phyloP scores from a whole-genome alignment of 345 rosid species.

The Eucalyptus urophylla region DNA sequence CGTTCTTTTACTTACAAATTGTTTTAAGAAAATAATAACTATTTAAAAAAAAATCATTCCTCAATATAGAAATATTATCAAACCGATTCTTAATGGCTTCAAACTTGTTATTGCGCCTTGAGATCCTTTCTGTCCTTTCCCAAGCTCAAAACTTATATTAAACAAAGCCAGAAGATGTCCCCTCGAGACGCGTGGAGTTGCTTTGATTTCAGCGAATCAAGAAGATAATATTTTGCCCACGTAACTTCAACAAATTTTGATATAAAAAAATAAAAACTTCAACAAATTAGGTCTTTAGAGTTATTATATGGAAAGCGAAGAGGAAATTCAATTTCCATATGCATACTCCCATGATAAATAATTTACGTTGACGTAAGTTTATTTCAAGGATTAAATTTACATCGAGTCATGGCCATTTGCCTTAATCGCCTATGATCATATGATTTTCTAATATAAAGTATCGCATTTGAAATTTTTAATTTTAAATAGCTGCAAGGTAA shows the following conservation, averaged over 20 bases:
- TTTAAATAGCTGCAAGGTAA: background rate
- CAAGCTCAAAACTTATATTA: background rate
- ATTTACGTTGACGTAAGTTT: background rate
- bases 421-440: background rate
- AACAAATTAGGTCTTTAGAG: background rate
- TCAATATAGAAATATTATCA: too few species aligned
- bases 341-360: background rate
- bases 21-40: accelerated
- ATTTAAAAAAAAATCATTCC: too few species aligned
- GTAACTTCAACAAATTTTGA: too few species aligned
- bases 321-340: background rate
- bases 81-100: background rate
- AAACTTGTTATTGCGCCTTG: background rate
- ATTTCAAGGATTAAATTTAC: background rate
- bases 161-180: background rate
- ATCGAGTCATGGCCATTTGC: background rate
- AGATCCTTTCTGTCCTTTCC: background rate
- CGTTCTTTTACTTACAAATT: accelerated
- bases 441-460: background rate
- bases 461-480: too few species aligned
- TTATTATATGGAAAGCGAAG: background rate
- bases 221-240: background rate
- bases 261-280: background rate
- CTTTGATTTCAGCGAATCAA: background rate
- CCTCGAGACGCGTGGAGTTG: background rate